Evolutionary conservation across 192 early-diverging fungal species (phyloP).

Genomic region (Rhizophagus clarus): DNA sequence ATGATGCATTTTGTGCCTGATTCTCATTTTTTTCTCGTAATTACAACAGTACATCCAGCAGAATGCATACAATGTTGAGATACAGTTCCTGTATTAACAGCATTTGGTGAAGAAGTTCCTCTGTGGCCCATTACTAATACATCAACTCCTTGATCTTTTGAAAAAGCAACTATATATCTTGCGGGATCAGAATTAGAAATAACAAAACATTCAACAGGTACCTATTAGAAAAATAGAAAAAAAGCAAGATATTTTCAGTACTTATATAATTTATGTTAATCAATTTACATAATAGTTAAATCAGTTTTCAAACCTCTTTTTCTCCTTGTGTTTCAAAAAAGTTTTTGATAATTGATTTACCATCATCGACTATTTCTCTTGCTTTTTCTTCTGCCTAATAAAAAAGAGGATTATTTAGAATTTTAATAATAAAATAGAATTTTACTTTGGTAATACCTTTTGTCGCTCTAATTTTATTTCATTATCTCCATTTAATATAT

Average conservation of each 20-base stretch:
- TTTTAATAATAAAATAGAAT: too few species aligned
- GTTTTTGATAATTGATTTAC: background rate
- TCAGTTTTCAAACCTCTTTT: background rate
- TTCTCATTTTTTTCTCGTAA: conserved; percentile 1
- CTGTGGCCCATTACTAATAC: conserved; percentile 6
- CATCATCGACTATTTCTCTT: background rate
- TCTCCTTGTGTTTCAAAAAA: background rate
- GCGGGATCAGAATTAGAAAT: conserved; percentile 8
- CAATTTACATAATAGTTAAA: background rate
- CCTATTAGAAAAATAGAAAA: background rate
- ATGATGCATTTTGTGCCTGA: too few species aligned
- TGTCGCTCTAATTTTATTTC: background rate
- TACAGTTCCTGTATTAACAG: background rate
- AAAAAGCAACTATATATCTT: conserved; percentile 11
- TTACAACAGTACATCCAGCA: conserved; percentile 22
- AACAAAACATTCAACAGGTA: background rate
- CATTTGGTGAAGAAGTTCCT: background rate
- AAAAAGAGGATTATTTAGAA: background rate
- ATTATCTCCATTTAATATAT: conserved; percentile 1
- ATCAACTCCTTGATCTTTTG: background rate
- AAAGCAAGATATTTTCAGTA: background rate
- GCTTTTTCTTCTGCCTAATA: conserved; percentile 1
- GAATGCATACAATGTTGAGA: conserved; percentile 17
- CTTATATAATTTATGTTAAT: background rate
- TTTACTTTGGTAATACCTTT: background rate